These are phyloP conservation scores for Decorospora gaudefroyi DNA, from an alignment of 2,329 filamentous ascomycete genomes.

Conservation along the genomic window DNA sequence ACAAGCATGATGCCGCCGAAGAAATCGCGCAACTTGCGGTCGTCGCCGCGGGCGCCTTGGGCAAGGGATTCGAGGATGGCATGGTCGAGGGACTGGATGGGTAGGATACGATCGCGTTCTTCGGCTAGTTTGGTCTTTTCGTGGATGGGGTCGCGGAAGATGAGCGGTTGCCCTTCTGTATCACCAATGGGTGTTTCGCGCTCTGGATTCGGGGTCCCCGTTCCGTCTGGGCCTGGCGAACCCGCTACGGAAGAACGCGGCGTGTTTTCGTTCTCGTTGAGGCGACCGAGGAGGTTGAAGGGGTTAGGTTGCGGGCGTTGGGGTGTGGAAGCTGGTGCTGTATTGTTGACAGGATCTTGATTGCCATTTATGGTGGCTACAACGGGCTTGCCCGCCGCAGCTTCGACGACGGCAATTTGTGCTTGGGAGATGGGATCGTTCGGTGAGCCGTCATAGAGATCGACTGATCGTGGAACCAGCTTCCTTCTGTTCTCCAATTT, in stretches of 20 bases:
- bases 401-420: constrained; percentile 68
- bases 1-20: constrained; percentile 51
- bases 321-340: constrained; percentile 58
- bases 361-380: constrained; percentile 36
- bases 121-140: constrained; percentile 59
- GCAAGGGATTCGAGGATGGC: constrained; percentile 89
- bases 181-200: constrained; percentile 53
- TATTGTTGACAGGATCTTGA: constrained; percentile 40
- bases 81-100: constrained; percentile 80
- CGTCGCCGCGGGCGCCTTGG: constrained; percentile 83
- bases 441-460: constrained; percentile 89
- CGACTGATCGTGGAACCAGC: constrained; percentile 84
- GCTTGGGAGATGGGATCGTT: constrained; percentile 89
- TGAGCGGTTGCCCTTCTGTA: constrained; percentile 37
- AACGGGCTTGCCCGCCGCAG: constrained; percentile 50
- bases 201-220: constrained; percentile 67
- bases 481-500: constrained; percentile 82
- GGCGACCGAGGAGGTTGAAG: constrained; percentile 70
- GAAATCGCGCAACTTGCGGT: constrained; percentile 90
- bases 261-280: constrained; percentile 72
- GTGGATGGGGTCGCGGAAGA: constrained; percentile 52
- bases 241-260: constrained; percentile 84
- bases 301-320: constrained; percentile 57
- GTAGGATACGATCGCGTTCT: constrained; percentile 79
- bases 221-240: constrained; percentile 84